These are phyloP conservation scores for Pyrenophora tritici-repentis DNA, from an alignment of 2,329 filamentous ascomycete genomes.

Conservation along the genomic window DNA sequence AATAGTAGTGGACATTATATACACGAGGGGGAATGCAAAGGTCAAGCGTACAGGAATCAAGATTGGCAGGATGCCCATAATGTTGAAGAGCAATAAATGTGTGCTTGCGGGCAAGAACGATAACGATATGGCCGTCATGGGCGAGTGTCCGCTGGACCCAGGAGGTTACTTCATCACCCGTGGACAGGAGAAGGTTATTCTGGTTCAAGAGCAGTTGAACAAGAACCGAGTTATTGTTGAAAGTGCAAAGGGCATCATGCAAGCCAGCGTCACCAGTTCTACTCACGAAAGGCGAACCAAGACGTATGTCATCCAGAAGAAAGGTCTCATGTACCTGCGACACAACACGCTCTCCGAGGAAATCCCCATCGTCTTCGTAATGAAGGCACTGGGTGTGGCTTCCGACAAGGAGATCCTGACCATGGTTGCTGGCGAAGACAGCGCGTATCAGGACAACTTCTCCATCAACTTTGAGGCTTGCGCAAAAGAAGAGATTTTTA, in stretches of 20 bases:
- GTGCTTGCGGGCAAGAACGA: constrained; percentile 83
- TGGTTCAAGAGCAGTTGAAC: constrained; percentile 97
- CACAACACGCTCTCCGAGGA: constrained; percentile 94
- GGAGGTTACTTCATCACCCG: constrained; percentile 98
- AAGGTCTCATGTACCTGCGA: constrained; percentile 84
- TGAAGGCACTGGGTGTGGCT: constrained; percentile 91
- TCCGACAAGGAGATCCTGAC: constrained; percentile 95
- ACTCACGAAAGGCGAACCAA: constrained; percentile 98
- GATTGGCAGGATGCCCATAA: constrained; percentile 91
- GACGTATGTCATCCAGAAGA: constrained; percentile 93
- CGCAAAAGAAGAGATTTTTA: constrained; percentile 80
- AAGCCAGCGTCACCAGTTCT: constrained; percentile 89
- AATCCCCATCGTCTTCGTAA: constrained; percentile 89
- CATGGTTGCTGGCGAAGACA: constrained; percentile 85
- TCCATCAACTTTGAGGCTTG: constrained; percentile 94
- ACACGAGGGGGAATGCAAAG: constrained; percentile 78
- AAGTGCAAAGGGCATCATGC: constrained; percentile 90
- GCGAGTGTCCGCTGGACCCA: constrained; percentile 94
- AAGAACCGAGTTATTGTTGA: constrained; percentile 99
- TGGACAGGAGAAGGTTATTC: constrained; percentile 96
- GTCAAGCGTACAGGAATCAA: constrained; percentile 74
- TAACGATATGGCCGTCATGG: constrained; percentile 85
- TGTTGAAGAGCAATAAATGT: constrained; percentile 95
- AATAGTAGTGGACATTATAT: constrained; percentile 90
- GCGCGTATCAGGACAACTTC: constrained; percentile 91